These are phyloP conservation scores for Thelonectria olida DNA, from an alignment of 2,329 filamentous ascomycete genomes.

Conservation along the genomic window DNA sequence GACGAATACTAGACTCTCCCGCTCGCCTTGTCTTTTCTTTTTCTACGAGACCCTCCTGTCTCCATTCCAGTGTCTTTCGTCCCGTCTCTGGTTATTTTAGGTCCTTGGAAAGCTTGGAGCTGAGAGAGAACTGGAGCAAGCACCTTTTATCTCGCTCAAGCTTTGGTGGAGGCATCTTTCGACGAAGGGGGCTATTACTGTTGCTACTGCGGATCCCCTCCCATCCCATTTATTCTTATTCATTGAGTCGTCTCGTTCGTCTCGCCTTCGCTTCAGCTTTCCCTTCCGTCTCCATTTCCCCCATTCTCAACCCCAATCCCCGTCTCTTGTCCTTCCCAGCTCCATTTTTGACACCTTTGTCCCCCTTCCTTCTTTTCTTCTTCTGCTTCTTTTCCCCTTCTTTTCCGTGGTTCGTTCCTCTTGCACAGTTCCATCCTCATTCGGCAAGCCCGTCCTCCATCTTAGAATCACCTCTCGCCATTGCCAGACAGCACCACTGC, in stretches of 20 bases:
- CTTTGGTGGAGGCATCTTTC: conserved; percentile 7
- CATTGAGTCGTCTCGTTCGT: background rate
- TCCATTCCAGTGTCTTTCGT: conserved; percentile 27
- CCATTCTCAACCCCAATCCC: background rate
- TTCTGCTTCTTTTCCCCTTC: conserved; percentile 19
- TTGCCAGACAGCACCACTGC: background rate
- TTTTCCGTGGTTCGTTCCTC: background rate
- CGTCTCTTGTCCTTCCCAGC: background rate
- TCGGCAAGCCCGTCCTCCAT: background rate
- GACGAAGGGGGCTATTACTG: background rate
- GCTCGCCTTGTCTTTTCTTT: conserved; percentile 21
- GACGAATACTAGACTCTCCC: too few relatives aligned
- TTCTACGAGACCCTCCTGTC: conserved; percentile 22
- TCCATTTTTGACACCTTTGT: background rate
- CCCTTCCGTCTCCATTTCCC: background rate
- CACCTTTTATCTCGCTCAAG: background rate
- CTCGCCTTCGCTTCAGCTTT: conserved; percentile 3
- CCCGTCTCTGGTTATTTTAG: background rate
- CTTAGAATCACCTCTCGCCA: background rate
- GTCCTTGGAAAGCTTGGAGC: background rate
- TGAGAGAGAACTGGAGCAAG: background rate
- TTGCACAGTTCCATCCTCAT: background rate
- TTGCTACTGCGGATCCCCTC: conserved; percentile 3
- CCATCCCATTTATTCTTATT: background rate
- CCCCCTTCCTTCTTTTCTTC: background rate